These are phyloP conservation scores for Candida koratica DNA, from an alignment of 805 yeast genomes.

Conservation along the genomic window DNA sequence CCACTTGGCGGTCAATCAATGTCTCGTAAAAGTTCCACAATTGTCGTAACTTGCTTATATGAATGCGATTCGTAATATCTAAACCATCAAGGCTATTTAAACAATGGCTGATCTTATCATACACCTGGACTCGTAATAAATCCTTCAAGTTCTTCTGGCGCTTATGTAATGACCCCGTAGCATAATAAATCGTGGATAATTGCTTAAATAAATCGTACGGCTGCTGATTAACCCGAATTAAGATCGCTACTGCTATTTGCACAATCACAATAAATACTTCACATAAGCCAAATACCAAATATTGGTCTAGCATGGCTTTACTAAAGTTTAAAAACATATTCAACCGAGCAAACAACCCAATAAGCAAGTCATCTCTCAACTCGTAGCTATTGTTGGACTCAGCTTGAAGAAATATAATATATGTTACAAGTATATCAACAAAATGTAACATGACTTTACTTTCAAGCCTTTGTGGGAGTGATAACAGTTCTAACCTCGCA, in stretches of 20 bases:
- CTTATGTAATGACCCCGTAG: conserved; percentile 7
- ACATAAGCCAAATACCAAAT: conserved; percentile 9
- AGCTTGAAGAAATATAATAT: conserved; percentile 30
- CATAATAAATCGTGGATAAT: conserved; percentile 11
- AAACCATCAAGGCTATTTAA: conserved; percentile 3
- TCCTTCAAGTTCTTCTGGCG: conserved; percentile 5
- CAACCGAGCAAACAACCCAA: conserved; percentile 10
- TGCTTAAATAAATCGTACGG: conserved; percentile 14
- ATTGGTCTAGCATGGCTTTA: conserved; percentile 9
- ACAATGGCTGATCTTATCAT: conserved; percentile 6
- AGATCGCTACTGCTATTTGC: conserved; percentile 13
- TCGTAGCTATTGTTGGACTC: conserved; percentile 23
- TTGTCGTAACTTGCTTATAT: conserved; percentile 8
- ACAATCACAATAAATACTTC: conserved; percentile 10
- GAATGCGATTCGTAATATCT: conserved; percentile 5
- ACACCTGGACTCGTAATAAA: conserved; percentile 9
- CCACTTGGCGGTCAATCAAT: conserved; percentile 28
- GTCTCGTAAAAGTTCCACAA: conserved; percentile 39
- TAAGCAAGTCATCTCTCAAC: conserved; percentile 11
- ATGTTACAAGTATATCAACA: conserved; percentile 25
- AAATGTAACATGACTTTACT: conserved; percentile 23
- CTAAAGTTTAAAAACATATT: conserved; percentile 11
- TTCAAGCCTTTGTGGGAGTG: conserved; percentile 18
- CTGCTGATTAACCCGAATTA: conserved; percentile 12
- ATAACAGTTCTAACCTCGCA: conserved; percentile 15